Base-by-base conservation (phyloP, 2,329 filamentous ascomycete species). In the Paecilomyces dactylethromorphus region DNA sequence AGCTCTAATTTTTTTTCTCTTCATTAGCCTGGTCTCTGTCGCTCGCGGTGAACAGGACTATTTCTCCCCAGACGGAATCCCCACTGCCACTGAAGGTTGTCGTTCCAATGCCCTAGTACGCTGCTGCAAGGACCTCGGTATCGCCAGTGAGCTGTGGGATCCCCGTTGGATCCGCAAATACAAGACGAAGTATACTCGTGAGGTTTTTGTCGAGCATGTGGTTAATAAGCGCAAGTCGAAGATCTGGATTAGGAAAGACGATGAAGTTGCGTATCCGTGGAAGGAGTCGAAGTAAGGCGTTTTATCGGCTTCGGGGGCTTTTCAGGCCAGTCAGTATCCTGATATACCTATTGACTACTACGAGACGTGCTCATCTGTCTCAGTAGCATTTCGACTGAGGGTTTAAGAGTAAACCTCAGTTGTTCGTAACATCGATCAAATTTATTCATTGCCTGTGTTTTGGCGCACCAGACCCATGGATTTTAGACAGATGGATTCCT, bases 41-140 rank as follows among this genome's bases (percentile, higher is more conserved):
- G 92, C 94, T 0, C 89, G 94, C 65, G 94, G 94, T 71, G 94
- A 97, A 76, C 93, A 96, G 79, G 86, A 90, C 65, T 99, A 95
- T 78, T 99, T 97, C 78, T 86, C 84, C 66, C 84, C 91, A 33
- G 92, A 97, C 66, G 89, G 89, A 58, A 92, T 99, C 63, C 92
- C 94, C 26, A 96, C 92, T 1, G 92, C 94, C 8, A 92, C 92
- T 60, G 94, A 99, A 77, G 94, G 94, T 56, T 96, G 92, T 82
- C 97, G 97, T 78, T 96, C 92, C 63, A 99, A 99, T 72, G 94
- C 94, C 12, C 82, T 99, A 65, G 95, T 97, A 87, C 90, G 94
- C 59, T 97, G 93, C 83, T 97, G 94, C 81, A 99, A 99, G 79
- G 94, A 99, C 74, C 79, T 99, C 32, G 94, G 94, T 35, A 89